These are phyloP conservation scores for Prototheca cutis DNA, from an alignment of 163 green algal genomes.

Conservation along the genomic window DNA sequence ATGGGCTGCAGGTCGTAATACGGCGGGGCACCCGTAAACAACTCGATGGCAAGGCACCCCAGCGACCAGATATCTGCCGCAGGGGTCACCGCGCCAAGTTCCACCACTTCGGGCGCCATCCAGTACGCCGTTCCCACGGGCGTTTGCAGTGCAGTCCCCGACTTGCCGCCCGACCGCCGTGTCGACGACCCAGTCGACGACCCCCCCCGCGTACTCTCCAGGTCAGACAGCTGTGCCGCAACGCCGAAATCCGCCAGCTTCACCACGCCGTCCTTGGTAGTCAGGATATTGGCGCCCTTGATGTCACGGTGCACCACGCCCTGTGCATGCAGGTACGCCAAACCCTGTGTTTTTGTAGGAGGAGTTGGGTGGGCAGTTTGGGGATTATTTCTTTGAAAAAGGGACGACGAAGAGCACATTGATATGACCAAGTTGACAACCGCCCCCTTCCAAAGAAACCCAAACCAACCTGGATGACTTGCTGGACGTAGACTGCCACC, in stretches of 20 bases:
- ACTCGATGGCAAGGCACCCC: conserved; percentile 80
- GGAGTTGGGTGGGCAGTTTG: no score
- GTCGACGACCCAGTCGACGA: no score
- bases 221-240: conserved; percentile 51
- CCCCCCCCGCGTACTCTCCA: no score
- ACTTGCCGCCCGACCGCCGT: no score
- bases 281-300: conserved; percentile 92
- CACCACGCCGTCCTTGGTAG: conserved; percentile 79
- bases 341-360: no score
- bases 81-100: conserved; percentile 72
- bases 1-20: conserved; percentile 87
- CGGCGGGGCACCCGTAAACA: conserved; percentile 70
- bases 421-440: no score
- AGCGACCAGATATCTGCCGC: conserved; percentile 85
- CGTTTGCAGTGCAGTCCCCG: no score
- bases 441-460: no score
- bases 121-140: conserved; percentile 81
- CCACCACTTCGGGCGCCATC: conserved; percentile 91
- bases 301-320: conserved; percentile 86
- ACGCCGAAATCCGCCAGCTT: conserved; percentile 94
- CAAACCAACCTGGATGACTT: conserved; percentile 55
- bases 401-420: no score
- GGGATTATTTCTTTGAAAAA: no score
- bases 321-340: conserved; percentile 81
- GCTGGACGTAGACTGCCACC: conserved; percentile 75